These are phyloP conservation scores for Plectranthus barbatus DNA, from an alignment of 257 asterid species.

Conservation along the genomic window DNA sequence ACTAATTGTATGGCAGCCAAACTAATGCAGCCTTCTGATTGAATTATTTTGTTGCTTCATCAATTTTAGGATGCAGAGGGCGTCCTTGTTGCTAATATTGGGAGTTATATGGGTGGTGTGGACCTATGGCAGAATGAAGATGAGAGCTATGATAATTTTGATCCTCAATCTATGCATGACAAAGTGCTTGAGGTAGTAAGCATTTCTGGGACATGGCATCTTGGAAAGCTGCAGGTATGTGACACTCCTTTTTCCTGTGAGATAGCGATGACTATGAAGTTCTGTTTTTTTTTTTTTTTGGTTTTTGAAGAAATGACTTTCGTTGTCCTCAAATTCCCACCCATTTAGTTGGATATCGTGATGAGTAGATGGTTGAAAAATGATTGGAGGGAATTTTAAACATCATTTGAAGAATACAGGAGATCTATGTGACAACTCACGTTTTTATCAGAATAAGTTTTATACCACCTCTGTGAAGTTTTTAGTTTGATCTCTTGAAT, in stretches of 20 bases:
- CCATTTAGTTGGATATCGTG: slow-evolving; percentile 3
- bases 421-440: not conserved
- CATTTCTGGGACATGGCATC: slow-evolving; percentile 98
- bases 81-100: slow-evolving; percentile 86
- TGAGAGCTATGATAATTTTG: slow-evolving; percentile 76
- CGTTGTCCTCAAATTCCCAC: not conserved
- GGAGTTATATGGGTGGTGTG: slow-evolving; percentile 99
- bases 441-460: not conserved
- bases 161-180: slow-evolving; percentile 99
- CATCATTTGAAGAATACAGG: not conserved
- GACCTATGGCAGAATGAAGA: slow-evolving; percentile 99
- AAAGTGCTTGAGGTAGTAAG: slow-evolving; percentile 94
- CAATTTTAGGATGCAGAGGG: slow-evolving; percentile 86
- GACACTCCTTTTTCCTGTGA: not conserved
- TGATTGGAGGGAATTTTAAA: not conserved
- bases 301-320: no score
- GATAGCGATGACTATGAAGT: not conserved
- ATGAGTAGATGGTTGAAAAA: not conserved
- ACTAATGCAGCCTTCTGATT: slow-evolving; percentile 8
- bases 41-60: slow-evolving; percentile 6
- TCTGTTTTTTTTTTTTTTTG: not conserved
- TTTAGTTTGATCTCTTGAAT: not conserved
- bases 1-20: not conserved
- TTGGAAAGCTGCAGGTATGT: slow-evolving; percentile 93
- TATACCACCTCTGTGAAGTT: not conserved